phyloP scores from a whole-genome alignment of 2,329 filamentous ascomycete species.

The Colletotrichum tropicale region DNA sequence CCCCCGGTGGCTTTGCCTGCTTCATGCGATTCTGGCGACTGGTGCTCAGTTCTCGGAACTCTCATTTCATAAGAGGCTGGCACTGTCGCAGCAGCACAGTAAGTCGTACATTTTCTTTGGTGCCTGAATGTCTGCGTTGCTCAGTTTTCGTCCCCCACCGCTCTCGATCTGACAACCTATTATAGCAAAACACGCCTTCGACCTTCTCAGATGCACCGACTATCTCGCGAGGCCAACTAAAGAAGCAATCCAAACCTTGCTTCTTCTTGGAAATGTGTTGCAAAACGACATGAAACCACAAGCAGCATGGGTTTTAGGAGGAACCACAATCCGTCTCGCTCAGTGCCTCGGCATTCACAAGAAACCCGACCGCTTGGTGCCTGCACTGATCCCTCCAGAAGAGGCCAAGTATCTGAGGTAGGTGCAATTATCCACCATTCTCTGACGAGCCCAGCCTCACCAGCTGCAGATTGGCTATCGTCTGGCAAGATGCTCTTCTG shows the following conservation, averaged over 20 bases:
- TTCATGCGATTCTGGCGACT: background rate
- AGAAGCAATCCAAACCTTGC: background rate
- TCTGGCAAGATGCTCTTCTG: constrained; percentile 10
- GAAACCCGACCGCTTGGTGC: background rate
- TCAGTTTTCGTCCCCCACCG: background rate
- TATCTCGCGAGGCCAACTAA: background rate
- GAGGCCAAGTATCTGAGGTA: background rate
- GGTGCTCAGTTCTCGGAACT: background rate
- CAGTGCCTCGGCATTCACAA: constrained; percentile 1
- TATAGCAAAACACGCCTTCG: background rate
- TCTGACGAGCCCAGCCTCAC: background rate
- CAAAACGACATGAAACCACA: constrained; percentile 20
- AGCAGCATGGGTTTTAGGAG: constrained; percentile 16
- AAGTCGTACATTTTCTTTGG: background rate
- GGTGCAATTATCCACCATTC: background rate
- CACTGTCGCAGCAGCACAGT: background rate
- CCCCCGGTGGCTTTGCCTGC: background rate
- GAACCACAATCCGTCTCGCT: constrained; percentile 9
- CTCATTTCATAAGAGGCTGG: background rate
- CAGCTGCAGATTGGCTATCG: background rate
- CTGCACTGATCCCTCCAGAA: background rate
- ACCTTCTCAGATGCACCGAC: background rate
- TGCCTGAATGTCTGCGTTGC: background rate
- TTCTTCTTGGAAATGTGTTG: constrained; percentile 9
- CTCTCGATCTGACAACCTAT: background rate